A percentile compares a stretch with the other conserved stretches of the same genome.
These are phyloP conservation scores for Tricholoma matsutake DNA, from an alignment of 768 basidiomycete species.

Conservation along the genomic window DNA sequence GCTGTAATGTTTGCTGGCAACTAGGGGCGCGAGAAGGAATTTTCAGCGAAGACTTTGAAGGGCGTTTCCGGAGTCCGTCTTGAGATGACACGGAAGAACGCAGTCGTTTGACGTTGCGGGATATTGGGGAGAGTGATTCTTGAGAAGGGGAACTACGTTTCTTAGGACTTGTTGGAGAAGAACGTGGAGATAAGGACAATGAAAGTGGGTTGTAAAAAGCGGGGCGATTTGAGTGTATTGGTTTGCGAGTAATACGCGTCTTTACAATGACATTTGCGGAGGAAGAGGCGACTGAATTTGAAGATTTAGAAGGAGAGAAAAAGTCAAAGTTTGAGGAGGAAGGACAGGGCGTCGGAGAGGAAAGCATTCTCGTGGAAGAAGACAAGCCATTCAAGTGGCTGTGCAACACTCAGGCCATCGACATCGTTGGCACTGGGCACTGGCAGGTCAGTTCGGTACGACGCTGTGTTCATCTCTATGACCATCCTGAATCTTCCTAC, in stretches of 20 bases:
- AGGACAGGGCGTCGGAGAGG: constrained; percentile 16
- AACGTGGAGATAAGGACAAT: constrained; percentile 17
- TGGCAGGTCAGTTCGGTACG: too few species aligned
- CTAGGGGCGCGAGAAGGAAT: constrained; percentile 42
- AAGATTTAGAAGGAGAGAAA: constrained; percentile 30
- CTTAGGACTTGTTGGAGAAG: constrained; percentile 23
- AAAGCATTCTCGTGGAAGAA: constrained; percentile 15
- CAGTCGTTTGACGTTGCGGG: constrained; percentile 39
- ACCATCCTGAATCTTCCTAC: too few species aligned
- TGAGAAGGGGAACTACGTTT: constrained; percentile 34
- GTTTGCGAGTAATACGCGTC: constrained; percentile 28
- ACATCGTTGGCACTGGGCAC: too few species aligned
- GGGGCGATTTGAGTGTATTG: constrained; percentile 15
- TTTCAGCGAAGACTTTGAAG: constrained; percentile 31
- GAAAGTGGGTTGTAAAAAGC: constrained; percentile 8
- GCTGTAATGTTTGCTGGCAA: constrained; percentile 34
- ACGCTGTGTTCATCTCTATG: too few species aligned
- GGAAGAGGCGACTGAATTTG: constrained; percentile 28
- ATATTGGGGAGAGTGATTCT: constrained; percentile 19
- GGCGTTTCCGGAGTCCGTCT: constrained; percentile 31
- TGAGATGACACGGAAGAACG: constrained; percentile 22
- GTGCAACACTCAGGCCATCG: too few species aligned
- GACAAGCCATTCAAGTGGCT: constrained; percentile 1
- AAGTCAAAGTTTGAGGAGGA: constrained; percentile 27
- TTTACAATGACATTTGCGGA: constrained; percentile 27